Evolutionary conservation across 768 basidiomycete genomes (phyloP).

Genomic region (Xerocomellus chrysenteron): DNA sequence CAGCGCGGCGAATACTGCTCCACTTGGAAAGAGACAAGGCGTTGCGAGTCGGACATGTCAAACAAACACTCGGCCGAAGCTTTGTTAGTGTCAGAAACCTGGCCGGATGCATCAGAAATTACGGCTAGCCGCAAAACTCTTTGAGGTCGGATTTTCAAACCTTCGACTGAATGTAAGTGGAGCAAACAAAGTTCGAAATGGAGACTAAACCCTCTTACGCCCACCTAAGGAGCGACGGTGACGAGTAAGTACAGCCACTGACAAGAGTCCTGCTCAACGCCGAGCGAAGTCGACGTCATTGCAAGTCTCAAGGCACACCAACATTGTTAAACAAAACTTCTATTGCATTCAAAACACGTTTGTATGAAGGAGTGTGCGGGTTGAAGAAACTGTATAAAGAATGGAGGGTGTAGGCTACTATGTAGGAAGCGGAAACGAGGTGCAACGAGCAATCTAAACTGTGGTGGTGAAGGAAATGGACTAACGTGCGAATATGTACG

Average conservation of each 20-base stretch:
- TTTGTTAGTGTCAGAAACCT: background rate
- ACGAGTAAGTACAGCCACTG: no score
- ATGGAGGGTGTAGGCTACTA: slow-evolving; percentile 22
- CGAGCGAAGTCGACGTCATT: no score
- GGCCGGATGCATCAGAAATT: background rate
- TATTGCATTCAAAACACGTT: slow-evolving; percentile 26
- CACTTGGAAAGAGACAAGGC: background rate
- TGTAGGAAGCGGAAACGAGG: slow-evolving; percentile 7
- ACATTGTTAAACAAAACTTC: slow-evolving; percentile 15
- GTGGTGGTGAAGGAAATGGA: slow-evolving; percentile 4
- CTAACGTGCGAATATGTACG: slow-evolving; percentile 23
- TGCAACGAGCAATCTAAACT: slow-evolving; percentile 26
- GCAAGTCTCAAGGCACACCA: background rate
- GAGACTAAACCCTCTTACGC: no score
- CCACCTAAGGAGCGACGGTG: no score
- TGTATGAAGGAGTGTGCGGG: slow-evolving; percentile 27
- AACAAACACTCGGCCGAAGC: slow-evolving; percentile 11
- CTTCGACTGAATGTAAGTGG: no score
- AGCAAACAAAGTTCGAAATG: no score
- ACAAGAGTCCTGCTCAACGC: no score
- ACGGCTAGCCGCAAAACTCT: no score
- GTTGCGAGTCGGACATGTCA: background rate
- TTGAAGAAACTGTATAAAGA: slow-evolving; percentile 26
- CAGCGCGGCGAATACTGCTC: background rate
- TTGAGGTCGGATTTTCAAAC: no score